phyloP scores from a whole-genome alignment of 495 filamentous ascomycete species.

The Lichenothelia convexa region DNA sequence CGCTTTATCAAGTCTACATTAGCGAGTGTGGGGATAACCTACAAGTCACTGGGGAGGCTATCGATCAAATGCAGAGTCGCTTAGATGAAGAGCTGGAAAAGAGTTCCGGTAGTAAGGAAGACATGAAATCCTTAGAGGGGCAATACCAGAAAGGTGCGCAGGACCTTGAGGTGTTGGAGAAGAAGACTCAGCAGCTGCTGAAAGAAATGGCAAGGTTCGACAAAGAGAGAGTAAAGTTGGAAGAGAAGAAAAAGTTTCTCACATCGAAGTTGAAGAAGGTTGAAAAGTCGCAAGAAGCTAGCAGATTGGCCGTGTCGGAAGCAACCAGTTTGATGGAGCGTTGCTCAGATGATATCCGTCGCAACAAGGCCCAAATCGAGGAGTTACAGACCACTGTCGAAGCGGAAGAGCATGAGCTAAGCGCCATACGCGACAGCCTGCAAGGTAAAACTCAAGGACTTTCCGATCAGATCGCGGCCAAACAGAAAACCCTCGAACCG shows the following conservation, averaged over 20 bases:
- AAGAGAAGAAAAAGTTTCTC: slow-evolving; percentile 92
- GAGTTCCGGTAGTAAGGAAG: slow-evolving; percentile 75
- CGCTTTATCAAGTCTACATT: slow-evolving; percentile 80
- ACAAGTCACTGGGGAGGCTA: slow-evolving; percentile 74
- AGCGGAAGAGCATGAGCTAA: slow-evolving; percentile 64
- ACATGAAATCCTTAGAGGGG: slow-evolving; percentile 78
- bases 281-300: slow-evolving; percentile 66
- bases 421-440: slow-evolving; percentile 57
- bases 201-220: slow-evolving; percentile 88
- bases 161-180: slow-evolving; percentile 68
- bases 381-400: slow-evolving; percentile 56
- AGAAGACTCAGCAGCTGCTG: slow-evolving; percentile 54
- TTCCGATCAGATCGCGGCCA: slow-evolving; percentile 76
- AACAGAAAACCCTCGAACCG: slow-evolving; percentile 87
- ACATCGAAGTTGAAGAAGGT: slow-evolving; percentile 80
- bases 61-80: slow-evolving; percentile 72
- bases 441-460: slow-evolving; percentile 92
- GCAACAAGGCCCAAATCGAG: slow-evolving; percentile 48
- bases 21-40: slow-evolving; percentile 75
- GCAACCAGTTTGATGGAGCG: slow-evolving; percentile 61
- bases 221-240: slow-evolving; percentile 90
- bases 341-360: slow-evolving; percentile 56
- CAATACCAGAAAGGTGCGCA: slow-evolving; percentile 62
- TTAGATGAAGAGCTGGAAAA: slow-evolving; percentile 80
- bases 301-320: slow-evolving; percentile 49